Evolutionary conservation across 257 asterid species (phyloP), one percentile per base, ranked within the genome.

Genomic region (Anisodus acutangulus): DNA sequence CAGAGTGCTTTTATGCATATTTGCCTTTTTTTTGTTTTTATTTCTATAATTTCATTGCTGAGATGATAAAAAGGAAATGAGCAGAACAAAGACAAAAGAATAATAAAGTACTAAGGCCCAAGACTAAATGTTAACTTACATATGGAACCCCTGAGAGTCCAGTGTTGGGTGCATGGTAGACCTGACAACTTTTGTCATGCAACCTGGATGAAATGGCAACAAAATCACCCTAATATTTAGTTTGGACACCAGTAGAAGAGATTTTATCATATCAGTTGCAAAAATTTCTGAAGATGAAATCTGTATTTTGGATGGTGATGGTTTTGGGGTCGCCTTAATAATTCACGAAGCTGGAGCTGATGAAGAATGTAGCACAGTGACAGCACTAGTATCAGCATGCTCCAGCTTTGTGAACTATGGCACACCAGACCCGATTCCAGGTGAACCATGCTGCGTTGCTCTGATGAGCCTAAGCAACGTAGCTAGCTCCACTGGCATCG

Each of bases 401-500:
- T 90, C 97, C 15, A 91, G 85, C 86, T 96, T 94, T 85, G 93
- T 91, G 41, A 64, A 37, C 10, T 79, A 83, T 66, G 98, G 99
- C 35, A 55, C 90, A 2, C 97, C 98, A 0, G 98, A 96, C 64
- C 98, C 98, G 3, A 59, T 88, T 0, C 98, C 94, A 0, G 95
- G 91, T 58, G 91, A 95, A 3, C 97, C 99, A 7, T 94, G 98
- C 87, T 96, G 98, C 87, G 79, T 87, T 17, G 99, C 98, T n/a
- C 91, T 94, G 93, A 78, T 82, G 0, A 92, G 90, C 86, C 88
- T 96, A 17, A 91, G 89, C 70, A 86, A 53, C 49, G 70, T 93
- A 11, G 92, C 92, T 0, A 90, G 87, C 55, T 83, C 94, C 2
- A 78, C 84, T 39, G 78, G 78, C 2, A 0, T 41, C 41, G 93